Base-by-base conservation (phyloP, 2,329 filamentous ascomycete species). In the Sclerotinia glacialis region DNA sequence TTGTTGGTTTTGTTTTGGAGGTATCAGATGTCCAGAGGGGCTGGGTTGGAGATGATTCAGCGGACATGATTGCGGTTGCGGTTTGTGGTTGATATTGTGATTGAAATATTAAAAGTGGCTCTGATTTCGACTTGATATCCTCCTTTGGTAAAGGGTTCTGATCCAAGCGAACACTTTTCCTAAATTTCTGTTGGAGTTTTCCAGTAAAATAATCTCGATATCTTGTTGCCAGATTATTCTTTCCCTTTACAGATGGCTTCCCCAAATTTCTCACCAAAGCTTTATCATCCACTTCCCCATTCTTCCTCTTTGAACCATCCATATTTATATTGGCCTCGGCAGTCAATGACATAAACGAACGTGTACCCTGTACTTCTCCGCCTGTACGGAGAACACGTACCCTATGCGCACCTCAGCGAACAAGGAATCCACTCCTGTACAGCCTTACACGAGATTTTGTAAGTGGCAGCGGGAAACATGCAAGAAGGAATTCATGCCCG, bases 1-100 rank as follows among this genome's bases (percentile, higher is more conserved):
- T n/a, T 31, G 34, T 56, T 31, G 49, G 49, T 9, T 42, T 54
- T 40, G 49, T 49, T 60, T 60, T 60, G 44, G 28, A 37, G 18
- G 46, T 49, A n/a, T 60, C 58, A 3, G 58, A 60, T 8, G 28
- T 60, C 44, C 58, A 60, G 31, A 34, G 7, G 31, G 58, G 44
- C 11, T 49, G 44, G 28, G 28, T 21, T 49, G 58, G 3, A 18
- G 44, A 26, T 37, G 44, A 21, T 21, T 60, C 37, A 6, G 58
- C 44, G 2, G 58, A 34, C 58, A 60, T 60, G 44, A 14, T 49
- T 37, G 44, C 14, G 12, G n/a, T 23, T 26, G 58, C 16, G 7
- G 28, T 37, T 26, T 59, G 56, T 23, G 53, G 21, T 23, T 56
- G 34, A 42, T n/a, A 40, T 42, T 42, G n/a, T 47, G 28, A 6